phyloP scores from a whole-genome alignment of 257 asterid genomes.

The Petunia secreta region DNA sequence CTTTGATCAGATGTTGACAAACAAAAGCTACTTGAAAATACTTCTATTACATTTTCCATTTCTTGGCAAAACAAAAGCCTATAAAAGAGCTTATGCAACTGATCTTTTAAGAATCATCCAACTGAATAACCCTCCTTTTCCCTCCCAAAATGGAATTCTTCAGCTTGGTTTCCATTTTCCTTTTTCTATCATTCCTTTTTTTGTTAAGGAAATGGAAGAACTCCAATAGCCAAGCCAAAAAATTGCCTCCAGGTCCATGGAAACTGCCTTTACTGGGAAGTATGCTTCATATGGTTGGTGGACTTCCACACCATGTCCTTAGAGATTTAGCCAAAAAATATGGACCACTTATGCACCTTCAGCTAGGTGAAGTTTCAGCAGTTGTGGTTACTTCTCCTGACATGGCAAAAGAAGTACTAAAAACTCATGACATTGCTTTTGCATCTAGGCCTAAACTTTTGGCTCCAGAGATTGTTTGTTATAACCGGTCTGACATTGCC shows the following conservation, averaged over 20 bases:
- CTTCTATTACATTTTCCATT: no score
- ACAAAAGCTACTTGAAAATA: no score
- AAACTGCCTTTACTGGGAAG: conserved; percentile 45
- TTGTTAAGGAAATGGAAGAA: conserved; percentile 10
- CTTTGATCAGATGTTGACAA: background rate
- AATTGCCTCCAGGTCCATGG: conserved; percentile 52
- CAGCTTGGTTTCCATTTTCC: background rate
- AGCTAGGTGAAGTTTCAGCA: background rate
- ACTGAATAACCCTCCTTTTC: background rate
- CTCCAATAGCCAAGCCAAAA: conserved; percentile 1
- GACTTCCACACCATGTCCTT: conserved; percentile 42
- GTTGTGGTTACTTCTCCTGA: background rate
- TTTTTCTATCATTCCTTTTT: background rate
- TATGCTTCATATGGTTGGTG: conserved; percentile 36
- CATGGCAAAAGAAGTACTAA: background rate
- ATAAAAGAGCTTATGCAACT: background rate
- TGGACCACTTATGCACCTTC: conserved; percentile 39
- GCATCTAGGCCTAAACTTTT: background rate
- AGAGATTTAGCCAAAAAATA: conserved; percentile 34
- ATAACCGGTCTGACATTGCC: background rate
- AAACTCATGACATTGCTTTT: background rate
- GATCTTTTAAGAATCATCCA: background rate
- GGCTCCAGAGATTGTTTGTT: background rate
- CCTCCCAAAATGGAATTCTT: background rate
- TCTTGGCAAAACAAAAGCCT: background rate